Evolutionary conservation across 108 stramenopile species (phyloP).

Genomic region (Fistulifera solaris): DNA sequence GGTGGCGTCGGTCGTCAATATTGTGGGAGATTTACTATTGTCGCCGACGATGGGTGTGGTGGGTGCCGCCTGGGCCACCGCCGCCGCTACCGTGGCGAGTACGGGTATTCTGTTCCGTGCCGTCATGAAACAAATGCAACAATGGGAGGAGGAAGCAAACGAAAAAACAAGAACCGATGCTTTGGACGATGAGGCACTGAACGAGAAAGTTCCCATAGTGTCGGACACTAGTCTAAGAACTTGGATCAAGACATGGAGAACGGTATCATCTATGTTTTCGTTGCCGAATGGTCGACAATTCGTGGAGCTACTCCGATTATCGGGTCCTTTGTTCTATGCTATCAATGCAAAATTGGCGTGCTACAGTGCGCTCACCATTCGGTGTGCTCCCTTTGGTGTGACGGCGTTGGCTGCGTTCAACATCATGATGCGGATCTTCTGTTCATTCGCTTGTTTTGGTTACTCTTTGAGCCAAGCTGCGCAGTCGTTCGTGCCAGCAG

Average conservation of each 20-base stretch:
- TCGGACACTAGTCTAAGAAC: background rate
- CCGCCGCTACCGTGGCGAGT: constrained; percentile 36
- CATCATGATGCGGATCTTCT: constrained; percentile 83
- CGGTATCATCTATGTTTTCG: constrained; percentile 25
- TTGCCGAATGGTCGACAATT: constrained; percentile 49
- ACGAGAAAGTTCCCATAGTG: background rate
- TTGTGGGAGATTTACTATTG: constrained; percentile 62
- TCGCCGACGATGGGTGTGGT: constrained; percentile 45
- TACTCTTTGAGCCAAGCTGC: constrained; percentile 79
- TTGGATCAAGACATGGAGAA: background rate
- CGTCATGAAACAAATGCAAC: constrained; percentile 28
- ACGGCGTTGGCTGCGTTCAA: constrained; percentile 74
- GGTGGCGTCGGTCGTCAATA: constrained; percentile 56
- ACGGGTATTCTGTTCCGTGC: constrained; percentile 41
- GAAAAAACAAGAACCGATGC: background rate
- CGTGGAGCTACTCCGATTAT: constrained; percentile 44
- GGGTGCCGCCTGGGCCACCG: constrained; percentile 71
- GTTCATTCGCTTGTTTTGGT: constrained; percentile 88
- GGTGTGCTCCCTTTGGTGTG: constrained; percentile 66
- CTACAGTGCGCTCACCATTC: constrained; percentile 69
- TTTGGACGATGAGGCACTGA: background rate
- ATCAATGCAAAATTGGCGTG: constrained; percentile 68
- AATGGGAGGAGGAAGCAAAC: constrained; percentile 34
- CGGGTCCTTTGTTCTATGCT: constrained; percentile 81
- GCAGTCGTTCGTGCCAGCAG: constrained; percentile 82